These are phyloP conservation scores for Cyclotella choctawhatcheeana DNA, from an alignment of 108 stramenopile species.

Conservation along the genomic window DNA sequence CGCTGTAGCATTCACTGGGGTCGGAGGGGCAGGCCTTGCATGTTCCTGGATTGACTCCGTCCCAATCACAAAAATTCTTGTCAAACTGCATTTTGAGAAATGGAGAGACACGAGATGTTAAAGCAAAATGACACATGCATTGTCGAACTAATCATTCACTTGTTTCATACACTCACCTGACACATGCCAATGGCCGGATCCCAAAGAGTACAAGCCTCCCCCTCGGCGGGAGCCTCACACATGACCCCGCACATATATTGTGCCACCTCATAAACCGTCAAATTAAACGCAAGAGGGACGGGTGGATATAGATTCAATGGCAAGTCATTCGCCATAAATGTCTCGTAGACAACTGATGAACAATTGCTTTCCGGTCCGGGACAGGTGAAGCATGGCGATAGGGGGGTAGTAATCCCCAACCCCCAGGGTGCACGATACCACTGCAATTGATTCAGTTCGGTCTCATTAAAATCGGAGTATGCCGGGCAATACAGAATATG, in stretches of 20 bases:
- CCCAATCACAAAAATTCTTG: background rate
- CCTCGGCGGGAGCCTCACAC: too few relatives aligned
- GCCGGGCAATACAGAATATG: background rate
- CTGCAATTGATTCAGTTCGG: background rate
- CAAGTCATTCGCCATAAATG: background rate
- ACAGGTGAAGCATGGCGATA: constrained; percentile 5
- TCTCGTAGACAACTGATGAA: background rate
- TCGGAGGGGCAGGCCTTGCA: background rate
- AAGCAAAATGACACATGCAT: too few relatives aligned
- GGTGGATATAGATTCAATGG: background rate
- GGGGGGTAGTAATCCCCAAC: background rate
- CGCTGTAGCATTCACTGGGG: background rate
- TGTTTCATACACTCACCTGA: too few relatives aligned
- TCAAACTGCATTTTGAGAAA: too few relatives aligned
- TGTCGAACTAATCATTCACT: too few relatives aligned
- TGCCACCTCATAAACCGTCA: background rate
- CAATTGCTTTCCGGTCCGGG: background rate
- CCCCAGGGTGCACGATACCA: too few relatives aligned
- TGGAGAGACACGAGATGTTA: too few relatives aligned
- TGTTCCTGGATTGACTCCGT: background rate
- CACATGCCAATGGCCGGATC: too few relatives aligned
- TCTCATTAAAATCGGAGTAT: background rate
- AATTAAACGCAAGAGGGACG: too few relatives aligned
- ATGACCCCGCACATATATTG: background rate
- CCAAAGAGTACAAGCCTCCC: too few relatives aligned